Evolutionary conservation across 352 stramenopile genomes (phyloP).

Genomic region (Phytophthora crassamura): DNA sequence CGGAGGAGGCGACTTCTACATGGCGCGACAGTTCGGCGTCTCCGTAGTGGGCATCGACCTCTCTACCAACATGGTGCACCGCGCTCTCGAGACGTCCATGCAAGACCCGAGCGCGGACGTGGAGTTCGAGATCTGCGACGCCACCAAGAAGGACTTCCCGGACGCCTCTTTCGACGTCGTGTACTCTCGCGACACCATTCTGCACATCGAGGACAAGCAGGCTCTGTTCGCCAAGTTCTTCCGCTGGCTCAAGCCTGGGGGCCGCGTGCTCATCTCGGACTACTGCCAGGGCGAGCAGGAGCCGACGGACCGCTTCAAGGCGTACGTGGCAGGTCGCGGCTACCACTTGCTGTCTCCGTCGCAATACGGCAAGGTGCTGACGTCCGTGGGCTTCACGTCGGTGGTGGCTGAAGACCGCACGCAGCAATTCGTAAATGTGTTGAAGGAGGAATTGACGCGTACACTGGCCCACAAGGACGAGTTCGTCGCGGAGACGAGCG

Average conservation of each 20-base stretch:
- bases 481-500: slow-evolving; percentile 73
- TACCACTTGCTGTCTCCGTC: slow-evolving; percentile 71
- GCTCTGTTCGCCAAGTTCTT: slow-evolving; percentile 72
- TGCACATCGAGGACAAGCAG: slow-evolving; percentile 74
- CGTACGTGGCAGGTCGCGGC: slow-evolving; percentile 65
- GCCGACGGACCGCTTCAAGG: slow-evolving; percentile 55
- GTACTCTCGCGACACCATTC: slow-evolving; percentile 81
- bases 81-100: slow-evolving; percentile 72
- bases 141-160: slow-evolving; percentile 62
- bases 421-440: slow-evolving; percentile 66
- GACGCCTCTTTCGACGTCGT: slow-evolving; percentile 73
- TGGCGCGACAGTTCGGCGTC: slow-evolving; percentile 90
- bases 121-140: slow-evolving; percentile 80
- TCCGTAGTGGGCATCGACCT: slow-evolving; percentile 79
- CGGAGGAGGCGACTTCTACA: slow-evolving; percentile 90
- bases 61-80: slow-evolving; percentile 81
- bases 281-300: slow-evolving; percentile 74
- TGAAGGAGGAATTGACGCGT: slow-evolving; percentile 68
- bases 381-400: slow-evolving; percentile 55
- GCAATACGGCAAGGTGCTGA: slow-evolving; percentile 63
- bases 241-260: slow-evolving; percentile 70
- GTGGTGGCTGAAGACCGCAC: slow-evolving; percentile 73
- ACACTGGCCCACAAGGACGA: slow-evolving; percentile 67
- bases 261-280: slow-evolving; percentile 71
- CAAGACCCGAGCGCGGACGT: slow-evolving; percentile 51